Percentiles rank a stretch among this genome's conserved stretches.
These are phyloP conservation scores for Euclidium syriacum DNA, from an alignment of 345 rosid genomes.

Conservation along the genomic window DNA sequence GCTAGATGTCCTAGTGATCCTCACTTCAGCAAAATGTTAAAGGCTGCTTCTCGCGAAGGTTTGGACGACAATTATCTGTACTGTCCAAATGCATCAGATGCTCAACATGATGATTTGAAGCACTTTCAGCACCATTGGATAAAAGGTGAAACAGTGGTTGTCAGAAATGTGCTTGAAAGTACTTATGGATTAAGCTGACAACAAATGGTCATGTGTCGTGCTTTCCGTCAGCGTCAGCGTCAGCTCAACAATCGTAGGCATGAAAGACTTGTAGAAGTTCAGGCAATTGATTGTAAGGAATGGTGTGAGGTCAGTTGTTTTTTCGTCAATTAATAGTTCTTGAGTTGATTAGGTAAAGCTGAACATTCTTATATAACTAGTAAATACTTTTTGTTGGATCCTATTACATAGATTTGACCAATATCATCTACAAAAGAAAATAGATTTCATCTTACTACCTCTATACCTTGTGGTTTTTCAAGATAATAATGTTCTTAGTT, in stretches of 20 bases:
- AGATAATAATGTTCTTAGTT: too few relatives aligned
- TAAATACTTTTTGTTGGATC: too few relatives aligned
- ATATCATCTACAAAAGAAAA: too few relatives aligned
- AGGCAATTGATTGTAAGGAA: constrained; percentile 60
- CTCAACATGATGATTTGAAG: constrained; percentile 34
- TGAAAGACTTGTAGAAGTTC: constrained; percentile 35
- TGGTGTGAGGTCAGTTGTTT: constrained; percentile 37
- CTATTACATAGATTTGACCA: too few relatives aligned
- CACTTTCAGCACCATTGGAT: constrained; percentile 81
- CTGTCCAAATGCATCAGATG: constrained; percentile 44
- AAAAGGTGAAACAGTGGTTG: constrained; percentile 70
- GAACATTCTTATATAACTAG: too few relatives aligned
- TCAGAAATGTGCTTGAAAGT: constrained; percentile 51
- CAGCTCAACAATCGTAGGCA: constrained; percentile 43
- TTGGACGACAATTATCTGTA: constrained; percentile 54
- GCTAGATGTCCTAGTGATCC: constrained; percentile 30
- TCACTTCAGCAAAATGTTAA: constrained; percentile 31
- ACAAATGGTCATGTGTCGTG: constrained; percentile 81
- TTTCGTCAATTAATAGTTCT: neutral
- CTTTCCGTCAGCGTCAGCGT: constrained; percentile 60
- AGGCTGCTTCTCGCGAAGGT: constrained; percentile 55
- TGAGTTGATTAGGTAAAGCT: too few relatives aligned
- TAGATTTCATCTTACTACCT: too few relatives aligned
- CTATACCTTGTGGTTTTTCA: too few relatives aligned
- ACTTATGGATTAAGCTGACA: constrained; percentile 77